phyloP scores from a whole-genome alignment of 2,329 filamentous ascomycete species.

The Fusarium kyushuense region DNA sequence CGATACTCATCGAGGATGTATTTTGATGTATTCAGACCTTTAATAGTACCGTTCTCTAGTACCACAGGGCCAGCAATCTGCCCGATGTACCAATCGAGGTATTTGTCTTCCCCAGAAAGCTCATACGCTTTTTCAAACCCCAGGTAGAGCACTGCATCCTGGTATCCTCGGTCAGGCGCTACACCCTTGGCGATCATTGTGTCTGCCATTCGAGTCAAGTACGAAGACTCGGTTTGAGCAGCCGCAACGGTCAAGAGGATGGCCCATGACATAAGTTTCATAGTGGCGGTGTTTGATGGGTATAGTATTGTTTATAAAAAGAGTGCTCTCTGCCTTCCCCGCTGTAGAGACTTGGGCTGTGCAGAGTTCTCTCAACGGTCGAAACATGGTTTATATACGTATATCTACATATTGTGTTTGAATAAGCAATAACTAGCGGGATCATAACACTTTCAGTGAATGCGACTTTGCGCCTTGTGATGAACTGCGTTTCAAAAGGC shows the following conservation, averaged over 20 bases:
- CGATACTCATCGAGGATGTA: constrained; percentile 65
- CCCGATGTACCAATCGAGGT: constrained; percentile 57
- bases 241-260: not conserved
- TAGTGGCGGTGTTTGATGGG: rapidly evolving
- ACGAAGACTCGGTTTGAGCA: not conserved
- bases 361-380: rapidly evolving
- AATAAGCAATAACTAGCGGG: too few relatives aligned
- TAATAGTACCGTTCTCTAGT: constrained; percentile 59
- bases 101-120: constrained; percentile 55
- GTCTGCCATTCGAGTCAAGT: constrained; percentile 55
- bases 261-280: rapidly evolving
- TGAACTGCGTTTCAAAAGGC: not conserved
- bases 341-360: too few relatives aligned
- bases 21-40: constrained; percentile 58
- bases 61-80: constrained; percentile 61
- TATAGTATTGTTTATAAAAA: not conserved
- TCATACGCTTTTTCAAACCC: constrained; percentile 61
- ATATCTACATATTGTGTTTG: too few relatives aligned
- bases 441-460: not conserved
- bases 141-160: constrained; percentile 60
- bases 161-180: constrained; percentile 56
- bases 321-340: too few relatives aligned
- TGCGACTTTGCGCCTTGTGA: constrained; percentile 1
- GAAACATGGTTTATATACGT: not conserved
- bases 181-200: constrained; percentile 59